These are phyloP conservation scores for Pseudozyma pruni DNA, from an alignment of 1,284 basidiomycete species.

Conservation along the genomic window DNA sequence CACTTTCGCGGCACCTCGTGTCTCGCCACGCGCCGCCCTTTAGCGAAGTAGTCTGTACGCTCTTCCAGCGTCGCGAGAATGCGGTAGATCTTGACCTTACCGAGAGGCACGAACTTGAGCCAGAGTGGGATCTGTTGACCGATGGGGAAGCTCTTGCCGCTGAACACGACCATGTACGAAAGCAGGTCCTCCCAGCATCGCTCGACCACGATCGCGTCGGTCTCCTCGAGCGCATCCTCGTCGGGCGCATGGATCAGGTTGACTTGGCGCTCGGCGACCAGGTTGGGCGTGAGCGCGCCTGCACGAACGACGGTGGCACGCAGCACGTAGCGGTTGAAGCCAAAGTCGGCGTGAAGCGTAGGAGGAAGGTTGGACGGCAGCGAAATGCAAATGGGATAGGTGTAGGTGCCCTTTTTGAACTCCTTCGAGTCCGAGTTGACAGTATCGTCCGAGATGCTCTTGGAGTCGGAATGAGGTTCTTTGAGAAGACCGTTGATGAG, in stretches of 20 bases:
- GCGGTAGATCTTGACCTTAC: constrained; percentile 83
- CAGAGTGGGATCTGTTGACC: constrained; percentile 84
- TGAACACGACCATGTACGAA: constrained; percentile 81
- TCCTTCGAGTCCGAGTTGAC: constrained; percentile 79
- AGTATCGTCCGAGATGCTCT: constrained; percentile 10
- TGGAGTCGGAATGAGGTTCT: constrained; percentile 29
- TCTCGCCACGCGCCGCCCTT: constrained; percentile 74
- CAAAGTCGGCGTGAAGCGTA: constrained; percentile 80
- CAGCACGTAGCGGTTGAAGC: constrained; percentile 81
- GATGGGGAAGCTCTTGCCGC: constrained; percentile 75
- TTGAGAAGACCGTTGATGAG: constrained; percentile 48
- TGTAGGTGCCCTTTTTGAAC: constrained; percentile 90
- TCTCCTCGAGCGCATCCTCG: constrained; percentile 74
- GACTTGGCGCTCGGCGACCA: constrained; percentile 79
- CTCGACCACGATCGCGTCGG: constrained; percentile 84
- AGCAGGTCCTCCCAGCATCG: constrained; percentile 91
- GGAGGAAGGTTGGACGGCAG: constrained; percentile 85
- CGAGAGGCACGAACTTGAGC: constrained; percentile 83
- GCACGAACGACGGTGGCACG: constrained; percentile 85
- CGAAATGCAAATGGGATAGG: constrained; percentile 90
- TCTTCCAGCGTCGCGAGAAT: constrained; percentile 80
- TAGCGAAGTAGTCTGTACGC: constrained; percentile 73
- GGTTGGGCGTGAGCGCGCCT: constrained; percentile 81
- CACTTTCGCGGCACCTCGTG: constrained; percentile 79
- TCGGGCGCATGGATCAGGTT: constrained; percentile 79